Base-by-base conservation (phyloP, 306 rosid species). In the Styphnolobium japonicum region DNA sequence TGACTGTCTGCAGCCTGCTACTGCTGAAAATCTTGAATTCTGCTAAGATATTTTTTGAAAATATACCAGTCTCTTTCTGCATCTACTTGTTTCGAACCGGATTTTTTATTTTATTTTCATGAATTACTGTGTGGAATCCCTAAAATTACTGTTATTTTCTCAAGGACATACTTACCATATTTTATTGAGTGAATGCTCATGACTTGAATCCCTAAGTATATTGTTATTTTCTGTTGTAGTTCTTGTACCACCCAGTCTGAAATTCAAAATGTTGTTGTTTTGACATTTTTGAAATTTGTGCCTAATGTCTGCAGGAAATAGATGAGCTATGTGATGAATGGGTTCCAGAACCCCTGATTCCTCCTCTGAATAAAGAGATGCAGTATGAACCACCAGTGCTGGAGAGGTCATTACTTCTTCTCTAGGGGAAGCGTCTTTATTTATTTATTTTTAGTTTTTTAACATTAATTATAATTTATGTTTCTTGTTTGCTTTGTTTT, bases 341-440 rank as follows among this genome's bases (percentile, higher is more conserved):
- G 99, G 92, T 83, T 81, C 99, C 96, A 21, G 98, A 93, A 75
- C 82, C 99, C 39, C 99, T 96, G 70, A 96, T 96, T 85, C 96
- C 99, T 74, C 78, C 91, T 33, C 74, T 96, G 58, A 78, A 87
- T 25, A 71, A 96, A 84, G 98, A 96, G 63, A 76, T 84, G 91
- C 87, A 16, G 69, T 82, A 71, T 63, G 97, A 91, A 80, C 93
- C 99, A 29, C 98, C 97, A 10, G 94, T 91, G 71, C 87, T 96
- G 82, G 98, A 96, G 84, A 96, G 98, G 99, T 96, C 83, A 73
- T 51, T 67, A 77, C 74, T 72, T 46, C 82, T 77, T 78, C 76
- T 85, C 39, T 29, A 64, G 43, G 12, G 58, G 48, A 51, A 71
- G 51, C 37, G 25, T 23, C 12, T 23, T 21, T 46, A 10, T 51